Conservation (phyloP, 2,329 filamentous ascomycete species). For the Didymella lethalis region DNA sequence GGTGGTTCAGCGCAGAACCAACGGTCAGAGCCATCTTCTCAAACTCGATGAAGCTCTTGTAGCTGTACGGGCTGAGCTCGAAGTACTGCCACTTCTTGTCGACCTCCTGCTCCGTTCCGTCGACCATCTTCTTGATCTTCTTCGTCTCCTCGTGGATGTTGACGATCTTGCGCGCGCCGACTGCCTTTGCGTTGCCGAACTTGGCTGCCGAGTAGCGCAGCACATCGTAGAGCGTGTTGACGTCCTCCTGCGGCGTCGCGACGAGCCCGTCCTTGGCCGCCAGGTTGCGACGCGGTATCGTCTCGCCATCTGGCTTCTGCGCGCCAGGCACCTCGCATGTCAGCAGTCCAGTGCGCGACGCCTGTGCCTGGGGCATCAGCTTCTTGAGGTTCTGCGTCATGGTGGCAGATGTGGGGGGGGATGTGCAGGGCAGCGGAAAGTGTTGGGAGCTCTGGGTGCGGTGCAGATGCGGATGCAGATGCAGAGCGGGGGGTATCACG, state of each 20-base stretch:
- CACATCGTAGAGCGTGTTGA: slow-evolving; percentile 81
- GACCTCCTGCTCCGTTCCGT: slow-evolving; percentile 79
- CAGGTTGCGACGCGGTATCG: slow-evolving; percentile 79
- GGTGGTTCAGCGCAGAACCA: slow-evolving; percentile 75
- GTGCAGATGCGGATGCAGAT: slow-evolving; percentile 27
- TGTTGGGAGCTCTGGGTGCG: slow-evolving; percentile 16
- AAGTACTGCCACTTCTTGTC: slow-evolving; percentile 94
- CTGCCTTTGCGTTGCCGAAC: slow-evolving; percentile 61
- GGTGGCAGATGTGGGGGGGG: slow-evolving; percentile 24
- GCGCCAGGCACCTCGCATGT: slow-evolving; percentile 75
- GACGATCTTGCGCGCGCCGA: slow-evolving; percentile 75
- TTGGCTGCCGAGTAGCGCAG: slow-evolving; percentile 71
- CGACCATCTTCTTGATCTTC: slow-evolving; percentile 87
- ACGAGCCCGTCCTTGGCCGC: slow-evolving; percentile 74
- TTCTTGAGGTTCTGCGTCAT: slow-evolving; percentile 57
- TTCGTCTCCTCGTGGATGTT: slow-evolving; percentile 83
- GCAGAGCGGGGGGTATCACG: slow-evolving; percentile 25
- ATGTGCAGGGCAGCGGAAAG: slow-evolving; percentile 2
- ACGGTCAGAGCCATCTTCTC: slow-evolving; percentile 72
- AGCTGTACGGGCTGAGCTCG: slow-evolving; percentile 80
- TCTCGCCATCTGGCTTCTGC: slow-evolving; percentile 78
- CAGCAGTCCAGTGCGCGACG: slow-evolving; percentile 73
- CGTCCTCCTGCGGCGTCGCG: slow-evolving; percentile 70
- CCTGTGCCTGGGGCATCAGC: slow-evolving; percentile 57
- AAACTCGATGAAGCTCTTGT: slow-evolving; percentile 81